Evolutionary conservation across 495 filamentous ascomycete species (phyloP).

Genomic region (Talaromyces stipitatus): DNA sequence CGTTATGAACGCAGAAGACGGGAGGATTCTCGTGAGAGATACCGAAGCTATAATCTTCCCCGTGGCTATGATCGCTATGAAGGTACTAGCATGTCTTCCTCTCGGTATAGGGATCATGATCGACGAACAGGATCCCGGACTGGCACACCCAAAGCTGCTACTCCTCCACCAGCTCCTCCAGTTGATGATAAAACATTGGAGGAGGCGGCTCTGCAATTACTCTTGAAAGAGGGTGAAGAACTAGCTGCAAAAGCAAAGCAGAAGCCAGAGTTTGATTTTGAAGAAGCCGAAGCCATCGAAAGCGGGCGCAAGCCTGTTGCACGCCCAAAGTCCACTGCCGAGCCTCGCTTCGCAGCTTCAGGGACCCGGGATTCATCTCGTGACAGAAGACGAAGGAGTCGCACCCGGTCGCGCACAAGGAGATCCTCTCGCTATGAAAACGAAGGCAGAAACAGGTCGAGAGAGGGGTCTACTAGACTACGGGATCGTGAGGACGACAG

Average conservation of each 20-base stretch:
- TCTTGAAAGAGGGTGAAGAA: slow-evolving; percentile 54
- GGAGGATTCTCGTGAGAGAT: slow-evolving; percentile 35
- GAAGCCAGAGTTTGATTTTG: slow-evolving; percentile 52
- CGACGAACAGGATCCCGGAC: slow-evolving; percentile 29
- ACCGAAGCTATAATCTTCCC: slow-evolving; percentile 20
- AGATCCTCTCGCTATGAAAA: slow-evolving; percentile 25
- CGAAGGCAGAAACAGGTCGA: slow-evolving; percentile 17
- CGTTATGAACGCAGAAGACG: slow-evolving; percentile 40
- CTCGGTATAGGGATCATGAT: slow-evolving; percentile 27
- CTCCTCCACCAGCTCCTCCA: slow-evolving; percentile 27
- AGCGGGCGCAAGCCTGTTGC: slow-evolving; percentile 31
- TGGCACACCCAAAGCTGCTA: slow-evolving; percentile 30
- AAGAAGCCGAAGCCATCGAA: slow-evolving; percentile 41
- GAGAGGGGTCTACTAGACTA: slow-evolving; percentile 26
- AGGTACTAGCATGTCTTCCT: slow-evolving; percentile 3
- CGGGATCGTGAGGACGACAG: slow-evolving; percentile 23
- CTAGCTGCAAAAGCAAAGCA: slow-evolving; percentile 51
- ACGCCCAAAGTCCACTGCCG: slow-evolving; percentile 17
- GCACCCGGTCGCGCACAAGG: slow-evolving; percentile 15
- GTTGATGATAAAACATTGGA: slow-evolving; percentile 53
- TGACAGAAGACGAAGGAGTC: slow-evolving; percentile 9
- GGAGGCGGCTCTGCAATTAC: slow-evolving; percentile 45
- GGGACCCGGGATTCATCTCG: slow-evolving; percentile 14
- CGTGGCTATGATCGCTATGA: slow-evolving; percentile 25
- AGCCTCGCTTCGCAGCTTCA: slow-evolving; percentile 22